A percentile compares a stretch with the other conserved stretches of the same genome.
Conservation (phyloP, 306 rosid genomes). For the Castanea crenata region DNA sequence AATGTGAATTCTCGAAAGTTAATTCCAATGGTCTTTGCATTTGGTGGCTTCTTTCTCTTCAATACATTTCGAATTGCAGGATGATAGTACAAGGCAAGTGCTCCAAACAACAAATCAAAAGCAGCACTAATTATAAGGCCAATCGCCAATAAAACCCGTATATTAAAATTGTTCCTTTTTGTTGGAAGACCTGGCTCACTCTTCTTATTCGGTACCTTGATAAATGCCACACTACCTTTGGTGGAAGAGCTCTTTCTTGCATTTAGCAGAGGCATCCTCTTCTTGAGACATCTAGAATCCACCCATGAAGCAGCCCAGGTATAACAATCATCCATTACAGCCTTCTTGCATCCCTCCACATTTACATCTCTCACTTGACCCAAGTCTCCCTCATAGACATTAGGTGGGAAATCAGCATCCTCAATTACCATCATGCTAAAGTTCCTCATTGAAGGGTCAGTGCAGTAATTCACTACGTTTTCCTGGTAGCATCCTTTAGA, state of each 20-base stretch:
- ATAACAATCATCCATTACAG: constrained; percentile 29
- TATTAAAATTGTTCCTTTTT: constrained; percentile 9
- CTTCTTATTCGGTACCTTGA: constrained; percentile 7
- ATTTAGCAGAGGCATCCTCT: constrained; percentile 35
- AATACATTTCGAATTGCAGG: constrained; percentile 17
- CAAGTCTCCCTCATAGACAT: neutral
- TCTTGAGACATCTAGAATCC: constrained; percentile 19
- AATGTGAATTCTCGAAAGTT: constrained; percentile 40
- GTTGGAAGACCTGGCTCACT: neutral
- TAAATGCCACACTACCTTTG: constrained; percentile 23
- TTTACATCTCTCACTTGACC: neutral
- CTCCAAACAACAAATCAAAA: constrained; percentile 29
- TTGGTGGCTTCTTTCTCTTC: constrained; percentile 4
- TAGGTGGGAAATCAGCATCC: constrained; percentile 29
- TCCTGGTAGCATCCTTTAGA: constrained; percentile 27
- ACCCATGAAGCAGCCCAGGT: constrained; percentile 27
- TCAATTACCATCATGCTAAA: constrained; percentile 22
- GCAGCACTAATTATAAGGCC: constrained; percentile 26
- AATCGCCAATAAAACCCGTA: constrained; percentile 14
- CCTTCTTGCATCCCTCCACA: constrained; percentile 30
- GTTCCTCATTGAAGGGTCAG: neutral
- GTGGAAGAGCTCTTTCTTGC: constrained; percentile 35
- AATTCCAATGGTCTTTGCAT: constrained; percentile 26
- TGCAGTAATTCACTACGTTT: constrained; percentile 17
- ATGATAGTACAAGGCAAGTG: constrained; percentile 32